Percentiles rank a stretch among this genome's conserved stretches.
phyloP scores from a whole-genome alignment of 192 early-diverging fungal genomes.

The Oehlia diaphana region DNA sequence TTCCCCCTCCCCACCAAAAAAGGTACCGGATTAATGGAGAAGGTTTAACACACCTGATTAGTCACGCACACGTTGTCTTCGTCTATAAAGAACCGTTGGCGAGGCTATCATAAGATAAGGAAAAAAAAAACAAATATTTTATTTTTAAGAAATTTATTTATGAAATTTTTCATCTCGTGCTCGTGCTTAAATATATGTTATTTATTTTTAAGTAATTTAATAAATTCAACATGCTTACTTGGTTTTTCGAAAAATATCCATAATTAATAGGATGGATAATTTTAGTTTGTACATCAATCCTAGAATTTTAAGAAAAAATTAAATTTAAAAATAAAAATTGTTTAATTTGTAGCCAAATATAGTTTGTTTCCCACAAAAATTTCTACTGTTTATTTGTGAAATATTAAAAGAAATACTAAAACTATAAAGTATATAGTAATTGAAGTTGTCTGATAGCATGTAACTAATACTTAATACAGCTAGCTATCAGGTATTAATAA shows the following conservation, averaged over 20 bases:
- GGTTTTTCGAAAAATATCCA: slow-evolving; percentile 40
- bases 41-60: slow-evolving; percentile 39
- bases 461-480: not conserved
- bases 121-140: too few relatives aligned
- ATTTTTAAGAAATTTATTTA: too few relatives aligned
- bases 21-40: too few relatives aligned
- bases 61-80: slow-evolving; percentile 43
- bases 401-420: not conserved
- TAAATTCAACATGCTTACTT: not conserved
- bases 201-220: too few relatives aligned
- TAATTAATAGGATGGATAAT: slow-evolving; percentile 61
- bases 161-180: too few relatives aligned
- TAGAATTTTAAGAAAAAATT: slow-evolving; percentile 10
- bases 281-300: slow-evolving; percentile 45
- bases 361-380: not conserved
- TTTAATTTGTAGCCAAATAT: not conserved
- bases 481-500: not conserved
- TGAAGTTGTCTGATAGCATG: not conserved
- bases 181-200: too few relatives aligned
- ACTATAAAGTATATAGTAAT: too few relatives aligned
- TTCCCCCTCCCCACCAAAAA: too few relatives aligned
- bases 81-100: slow-evolving; percentile 60
- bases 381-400: not conserved
- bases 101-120: slow-evolving; percentile 39
- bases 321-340: not conserved